Conservation (phyloP, 805 yeast genomes). For the Cyberlindnera saturnus region DNA sequence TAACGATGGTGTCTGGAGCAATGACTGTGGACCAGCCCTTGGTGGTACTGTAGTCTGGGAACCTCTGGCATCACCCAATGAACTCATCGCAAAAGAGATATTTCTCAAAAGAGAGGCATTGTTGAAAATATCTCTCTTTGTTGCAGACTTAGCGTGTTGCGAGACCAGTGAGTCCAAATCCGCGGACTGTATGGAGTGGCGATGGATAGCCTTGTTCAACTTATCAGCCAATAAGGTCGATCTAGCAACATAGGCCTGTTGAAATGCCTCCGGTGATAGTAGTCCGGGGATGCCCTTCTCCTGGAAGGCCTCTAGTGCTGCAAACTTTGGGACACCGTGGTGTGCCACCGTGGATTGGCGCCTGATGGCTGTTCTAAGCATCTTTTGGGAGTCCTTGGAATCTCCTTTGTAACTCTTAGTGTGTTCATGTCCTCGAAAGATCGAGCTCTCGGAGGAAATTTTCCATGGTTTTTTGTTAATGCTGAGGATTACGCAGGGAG, state of each 20-base stretch:
- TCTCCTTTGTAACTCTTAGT: no score
- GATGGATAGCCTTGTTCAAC: constrained; percentile 31
- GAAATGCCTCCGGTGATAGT: constrained; percentile 39
- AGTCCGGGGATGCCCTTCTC: constrained; percentile 43
- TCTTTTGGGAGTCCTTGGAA: no score
- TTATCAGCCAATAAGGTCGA: constrained; percentile 16
- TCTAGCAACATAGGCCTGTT: constrained; percentile 41
- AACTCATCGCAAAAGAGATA: constrained; percentile 30
- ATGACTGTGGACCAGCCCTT: constrained; percentile 15
- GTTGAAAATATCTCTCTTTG: constrained; percentile 28
- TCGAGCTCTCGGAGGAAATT: background rate
- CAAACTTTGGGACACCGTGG: constrained; percentile 8
- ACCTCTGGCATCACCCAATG: constrained; percentile 26
- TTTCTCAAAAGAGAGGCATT: constrained; percentile 36
- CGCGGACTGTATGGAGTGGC: constrained; percentile 19
- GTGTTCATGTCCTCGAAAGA: no score
- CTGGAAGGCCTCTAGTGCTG: constrained; percentile 12
- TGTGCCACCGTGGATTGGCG: constrained; percentile 9
- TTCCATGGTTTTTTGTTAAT: constrained; percentile 13
- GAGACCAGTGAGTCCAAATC: constrained; percentile 20
- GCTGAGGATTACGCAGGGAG: constrained; percentile 12
- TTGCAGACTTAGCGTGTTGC: constrained; percentile 23
- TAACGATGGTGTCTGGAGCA: constrained; percentile 41
- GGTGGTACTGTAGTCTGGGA: constrained; percentile 6
- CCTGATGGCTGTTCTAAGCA: constrained; percentile 2